phyloP scores from a whole-genome alignment of 1,139 yeast genomes.

The Kurtzmaniella quercitrusa region DNA sequence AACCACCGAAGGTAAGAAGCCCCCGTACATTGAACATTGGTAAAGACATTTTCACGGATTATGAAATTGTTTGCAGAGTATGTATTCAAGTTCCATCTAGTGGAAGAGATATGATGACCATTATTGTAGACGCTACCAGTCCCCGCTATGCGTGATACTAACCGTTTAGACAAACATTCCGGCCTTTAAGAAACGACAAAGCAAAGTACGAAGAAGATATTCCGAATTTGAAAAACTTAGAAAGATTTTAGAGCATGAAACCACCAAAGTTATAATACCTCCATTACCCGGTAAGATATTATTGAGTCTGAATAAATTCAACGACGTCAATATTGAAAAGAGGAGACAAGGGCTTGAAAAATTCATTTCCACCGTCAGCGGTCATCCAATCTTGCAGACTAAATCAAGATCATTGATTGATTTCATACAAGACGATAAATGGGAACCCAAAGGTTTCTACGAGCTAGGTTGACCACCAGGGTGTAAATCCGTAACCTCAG shows the following conservation, averaged over 20 bases:
- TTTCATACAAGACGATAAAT: constrained; percentile 82
- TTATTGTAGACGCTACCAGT: no score
- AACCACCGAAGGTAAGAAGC: constrained; percentile 45
- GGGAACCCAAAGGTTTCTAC: constrained; percentile 48
- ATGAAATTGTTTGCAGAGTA: constrained; percentile 78
- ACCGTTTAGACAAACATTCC: constrained; percentile 65
- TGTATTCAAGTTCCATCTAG: no score
- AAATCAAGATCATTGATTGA: constrained; percentile 80
- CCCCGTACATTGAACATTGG: constrained; percentile 80
- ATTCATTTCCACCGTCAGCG: constrained; percentile 77
- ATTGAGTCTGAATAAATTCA: constrained; percentile 67
- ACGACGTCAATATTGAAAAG: constrained; percentile 78
- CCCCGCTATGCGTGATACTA: constrained; percentile 14
- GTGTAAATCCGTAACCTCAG: background rate
- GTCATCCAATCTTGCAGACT: constrained; percentile 90
- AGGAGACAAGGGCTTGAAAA: constrained; percentile 81
- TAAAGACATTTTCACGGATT: constrained; percentile 76
- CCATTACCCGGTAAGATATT: constrained; percentile 82
- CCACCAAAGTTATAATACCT: constrained; percentile 78
- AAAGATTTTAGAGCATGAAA: constrained; percentile 69
- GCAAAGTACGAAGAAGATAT: constrained; percentile 79
- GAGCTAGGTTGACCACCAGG: constrained; percentile 4
- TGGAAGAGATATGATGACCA: background rate
- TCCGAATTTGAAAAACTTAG: constrained; percentile 85
- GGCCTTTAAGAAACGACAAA: constrained; percentile 63